Percentiles rank a stretch among this genome's conserved stretches.
Evolutionary conservation across 441 rosid genomes (phyloP).

Genomic region (Metrosideros polymorpha): DNA sequence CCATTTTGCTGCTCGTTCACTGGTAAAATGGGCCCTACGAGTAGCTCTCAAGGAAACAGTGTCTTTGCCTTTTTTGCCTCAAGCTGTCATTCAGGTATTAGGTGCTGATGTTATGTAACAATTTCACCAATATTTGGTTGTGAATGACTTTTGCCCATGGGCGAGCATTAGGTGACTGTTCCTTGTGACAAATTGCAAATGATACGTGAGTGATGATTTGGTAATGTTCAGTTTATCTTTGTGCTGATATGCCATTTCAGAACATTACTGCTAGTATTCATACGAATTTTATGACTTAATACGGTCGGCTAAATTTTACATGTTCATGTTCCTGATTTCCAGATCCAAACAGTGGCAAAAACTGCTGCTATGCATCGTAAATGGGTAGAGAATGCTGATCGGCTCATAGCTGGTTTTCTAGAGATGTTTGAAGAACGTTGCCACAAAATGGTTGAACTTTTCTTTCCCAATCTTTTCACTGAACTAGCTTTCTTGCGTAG

Average conservation of each 20-base stretch:
- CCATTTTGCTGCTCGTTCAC: not conserved
- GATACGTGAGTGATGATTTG: not conserved
- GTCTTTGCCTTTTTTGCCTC: not conserved
- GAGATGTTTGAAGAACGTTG: conserved; percentile 7
- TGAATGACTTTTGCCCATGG: not conserved
- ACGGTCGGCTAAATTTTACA: not conserved
- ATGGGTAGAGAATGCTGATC: conserved; percentile 7
- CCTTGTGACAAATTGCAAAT: not conserved
- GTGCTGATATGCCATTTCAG: not conserved
- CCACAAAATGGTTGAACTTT: not conserved
- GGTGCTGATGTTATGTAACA: not conserved
- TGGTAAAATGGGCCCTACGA: not conserved
- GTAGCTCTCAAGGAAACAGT: not conserved
- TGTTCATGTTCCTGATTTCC: not conserved
- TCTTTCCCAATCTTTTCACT: not conserved
- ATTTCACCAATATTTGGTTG: not conserved
- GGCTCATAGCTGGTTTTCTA: conserved; percentile 3
- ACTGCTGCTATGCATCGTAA: conserved; percentile 1
- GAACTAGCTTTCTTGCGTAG: not conserved
- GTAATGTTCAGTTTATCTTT: not conserved
- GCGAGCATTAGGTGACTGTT: not conserved
- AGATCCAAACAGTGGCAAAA: conserved; percentile 3
- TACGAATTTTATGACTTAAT: not conserved
- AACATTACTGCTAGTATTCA: not conserved
- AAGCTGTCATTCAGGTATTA: not conserved